Evolutionary conservation across 176 grass and related monocot species (phyloP).

Genomic region (Tuctoria greenei): DNA sequence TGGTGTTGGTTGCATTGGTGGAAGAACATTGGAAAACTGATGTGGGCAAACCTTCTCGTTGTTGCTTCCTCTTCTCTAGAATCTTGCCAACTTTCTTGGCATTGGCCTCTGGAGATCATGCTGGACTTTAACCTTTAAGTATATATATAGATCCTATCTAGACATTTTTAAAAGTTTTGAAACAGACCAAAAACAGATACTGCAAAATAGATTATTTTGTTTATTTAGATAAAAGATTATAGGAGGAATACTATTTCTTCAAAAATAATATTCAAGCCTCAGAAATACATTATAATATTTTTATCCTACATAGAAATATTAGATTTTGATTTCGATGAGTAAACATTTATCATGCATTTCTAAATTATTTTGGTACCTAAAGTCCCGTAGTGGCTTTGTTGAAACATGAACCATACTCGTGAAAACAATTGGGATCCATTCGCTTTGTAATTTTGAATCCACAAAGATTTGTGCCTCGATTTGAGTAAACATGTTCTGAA

Average conservation of each 20-base stretch:
- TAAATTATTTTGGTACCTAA: not conserved
- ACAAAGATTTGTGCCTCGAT: slow-evolving; percentile 9
- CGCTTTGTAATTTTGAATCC: slow-evolving; percentile 9
- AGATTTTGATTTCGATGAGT: not conserved
- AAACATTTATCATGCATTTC: not conserved
- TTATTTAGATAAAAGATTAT: not conserved
- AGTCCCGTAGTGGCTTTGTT: slow-evolving; percentile 3
- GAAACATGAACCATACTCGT: not conserved
- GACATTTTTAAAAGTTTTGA: not conserved
- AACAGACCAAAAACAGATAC: not conserved
- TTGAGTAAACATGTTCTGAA: slow-evolving; percentile 8
- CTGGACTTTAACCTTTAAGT: not conserved
- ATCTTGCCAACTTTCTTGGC: slow-evolving; percentile 24
- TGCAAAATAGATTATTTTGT: not conserved
- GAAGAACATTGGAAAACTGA: slow-evolving; percentile 36
- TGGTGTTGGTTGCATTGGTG: slow-evolving; percentile 23
- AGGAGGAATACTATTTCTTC: not conserved
- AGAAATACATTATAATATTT: not conserved
- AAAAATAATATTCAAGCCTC: not conserved
- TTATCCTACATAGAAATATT: not conserved
- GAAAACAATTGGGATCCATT: not conserved
- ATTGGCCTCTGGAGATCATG: slow-evolving; percentile 9
- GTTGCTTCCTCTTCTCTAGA: slow-evolving; percentile 41
- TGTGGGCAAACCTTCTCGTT: slow-evolving; percentile 37
- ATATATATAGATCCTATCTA: not conserved